phyloP scores from a whole-genome alignment of 2,329 filamentous ascomycete genomes.

The Claviceps africana region DNA sequence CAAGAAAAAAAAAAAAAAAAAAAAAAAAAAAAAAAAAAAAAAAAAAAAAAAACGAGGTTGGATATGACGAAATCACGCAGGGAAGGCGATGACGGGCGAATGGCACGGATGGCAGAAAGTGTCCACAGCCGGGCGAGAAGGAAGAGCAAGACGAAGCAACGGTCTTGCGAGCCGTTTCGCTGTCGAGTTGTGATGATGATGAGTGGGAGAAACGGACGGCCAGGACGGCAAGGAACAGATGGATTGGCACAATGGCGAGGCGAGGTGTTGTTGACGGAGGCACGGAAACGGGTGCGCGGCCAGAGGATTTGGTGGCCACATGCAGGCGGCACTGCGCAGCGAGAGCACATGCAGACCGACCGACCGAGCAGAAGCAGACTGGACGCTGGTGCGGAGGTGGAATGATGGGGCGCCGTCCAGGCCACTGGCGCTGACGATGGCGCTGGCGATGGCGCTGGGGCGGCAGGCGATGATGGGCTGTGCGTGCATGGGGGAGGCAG shows the following conservation, averaged over 20 bases:
- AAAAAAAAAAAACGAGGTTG: constrained; percentile 5
- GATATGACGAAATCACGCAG: neutral
- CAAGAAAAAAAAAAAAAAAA: too few species aligned
- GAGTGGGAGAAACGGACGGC: neutral
- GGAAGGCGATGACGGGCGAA: neutral
- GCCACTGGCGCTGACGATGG: too few species aligned
- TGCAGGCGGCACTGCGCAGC: too few species aligned
- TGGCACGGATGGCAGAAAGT: neutral
- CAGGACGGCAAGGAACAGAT: neutral
- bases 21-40: too few species aligned
- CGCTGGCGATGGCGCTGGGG: too few species aligned
- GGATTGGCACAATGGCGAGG: neutral
- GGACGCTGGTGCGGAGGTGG: too few species aligned
- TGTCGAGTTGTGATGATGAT: constrained; percentile 2
- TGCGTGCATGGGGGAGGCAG: too few species aligned
- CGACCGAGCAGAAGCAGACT: too few species aligned
- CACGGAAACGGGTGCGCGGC: neutral
- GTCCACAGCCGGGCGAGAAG: neutral
- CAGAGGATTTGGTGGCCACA: neutral
- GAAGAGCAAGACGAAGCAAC: neutral
- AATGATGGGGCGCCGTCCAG: too few species aligned
- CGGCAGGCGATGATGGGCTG: too few species aligned
- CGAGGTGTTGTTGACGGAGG: constrained; percentile 5
- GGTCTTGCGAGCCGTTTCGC: neutral
- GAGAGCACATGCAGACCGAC: too few species aligned